A percentile compares a stretch with the other conserved stretches of the same genome.
phyloP scores from a whole-genome alignment of 768 basidiomycete genomes.

The Pisolithus sp. region DNA sequence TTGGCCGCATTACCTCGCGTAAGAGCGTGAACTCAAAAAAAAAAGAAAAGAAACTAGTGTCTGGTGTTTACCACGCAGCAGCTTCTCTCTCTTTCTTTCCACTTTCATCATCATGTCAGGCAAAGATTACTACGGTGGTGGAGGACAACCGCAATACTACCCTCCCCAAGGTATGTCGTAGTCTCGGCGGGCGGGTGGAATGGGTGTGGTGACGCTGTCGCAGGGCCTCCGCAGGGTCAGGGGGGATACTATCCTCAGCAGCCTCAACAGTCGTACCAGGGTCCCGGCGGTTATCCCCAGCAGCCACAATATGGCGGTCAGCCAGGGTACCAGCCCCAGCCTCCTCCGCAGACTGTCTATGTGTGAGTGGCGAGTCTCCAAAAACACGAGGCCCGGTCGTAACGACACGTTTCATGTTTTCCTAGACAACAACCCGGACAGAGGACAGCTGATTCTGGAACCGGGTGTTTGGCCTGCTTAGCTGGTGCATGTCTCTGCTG shows the following conservation, averaged over 20 bases:
- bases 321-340: slow-evolving; percentile 48
- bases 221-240: slow-evolving; percentile 52
- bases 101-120: slow-evolving; percentile 49
- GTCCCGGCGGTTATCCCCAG: slow-evolving; percentile 36
- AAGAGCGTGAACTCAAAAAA: slow-evolving; percentile 6
- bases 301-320: slow-evolving; percentile 30
- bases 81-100: slow-evolving; percentile 5
- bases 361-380: slow-evolving; percentile 45
- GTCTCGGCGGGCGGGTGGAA: background rate
- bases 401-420: background rate
- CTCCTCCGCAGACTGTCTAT: slow-evolving; percentile 76
- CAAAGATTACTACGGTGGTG: slow-evolving; percentile 62
- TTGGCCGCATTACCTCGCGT: background rate
- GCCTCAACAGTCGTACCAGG: slow-evolving; percentile 65
- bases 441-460: slow-evolving; percentile 24
- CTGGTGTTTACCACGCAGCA: background rate
- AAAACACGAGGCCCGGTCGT: background rate
- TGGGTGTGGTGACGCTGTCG: slow-evolving; percentile 2
- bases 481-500: slow-evolving; percentile 44
- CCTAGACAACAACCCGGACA: slow-evolving; percentile 38
- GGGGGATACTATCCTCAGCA: slow-evolving; percentile 71
- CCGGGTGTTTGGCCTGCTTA: slow-evolving; percentile 41
- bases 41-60: slow-evolving; percentile 6
- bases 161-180: slow-evolving; percentile 42
- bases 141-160: slow-evolving; percentile 50